Evolutionary conservation across 441 rosid genomes (phyloP).

Genomic region (Corymbia citriodora): DNA sequence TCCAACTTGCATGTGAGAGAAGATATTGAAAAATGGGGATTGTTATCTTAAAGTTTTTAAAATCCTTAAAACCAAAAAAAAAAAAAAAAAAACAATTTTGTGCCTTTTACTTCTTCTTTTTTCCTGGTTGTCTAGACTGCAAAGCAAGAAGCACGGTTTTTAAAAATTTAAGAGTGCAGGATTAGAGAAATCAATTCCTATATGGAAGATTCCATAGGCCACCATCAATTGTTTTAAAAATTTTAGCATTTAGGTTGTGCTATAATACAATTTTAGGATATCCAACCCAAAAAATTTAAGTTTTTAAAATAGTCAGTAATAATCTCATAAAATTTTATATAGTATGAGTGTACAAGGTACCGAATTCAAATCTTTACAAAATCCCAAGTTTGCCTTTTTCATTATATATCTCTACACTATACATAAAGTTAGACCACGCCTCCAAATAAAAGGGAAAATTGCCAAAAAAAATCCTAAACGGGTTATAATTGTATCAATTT

Average conservation of each 20-base stretch:
- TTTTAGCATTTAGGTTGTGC: background rate
- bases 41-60: background rate
- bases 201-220: background rate
- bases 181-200: background rate
- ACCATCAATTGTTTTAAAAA: background rate
- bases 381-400: background rate
- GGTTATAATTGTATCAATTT: too few species aligned
- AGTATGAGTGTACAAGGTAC: background rate
- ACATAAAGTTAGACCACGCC: background rate
- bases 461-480: too few species aligned
- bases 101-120: background rate
- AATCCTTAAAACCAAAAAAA: background rate
- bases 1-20: background rate
- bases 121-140: background rate
- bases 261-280: background rate
- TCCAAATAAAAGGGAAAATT: background rate
- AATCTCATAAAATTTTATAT: too few species aligned
- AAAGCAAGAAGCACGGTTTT: background rate
- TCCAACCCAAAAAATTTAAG: background rate
- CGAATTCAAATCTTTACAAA: background rate
- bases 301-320: too few species aligned
- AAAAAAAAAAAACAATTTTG: background rate
- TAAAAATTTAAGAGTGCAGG: background rate
- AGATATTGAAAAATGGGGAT: background rate
- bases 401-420: background rate